Evolutionary conservation across 2,329 filamentous ascomycete species (phyloP).

Genomic region (Fusarium nelsonii): DNA sequence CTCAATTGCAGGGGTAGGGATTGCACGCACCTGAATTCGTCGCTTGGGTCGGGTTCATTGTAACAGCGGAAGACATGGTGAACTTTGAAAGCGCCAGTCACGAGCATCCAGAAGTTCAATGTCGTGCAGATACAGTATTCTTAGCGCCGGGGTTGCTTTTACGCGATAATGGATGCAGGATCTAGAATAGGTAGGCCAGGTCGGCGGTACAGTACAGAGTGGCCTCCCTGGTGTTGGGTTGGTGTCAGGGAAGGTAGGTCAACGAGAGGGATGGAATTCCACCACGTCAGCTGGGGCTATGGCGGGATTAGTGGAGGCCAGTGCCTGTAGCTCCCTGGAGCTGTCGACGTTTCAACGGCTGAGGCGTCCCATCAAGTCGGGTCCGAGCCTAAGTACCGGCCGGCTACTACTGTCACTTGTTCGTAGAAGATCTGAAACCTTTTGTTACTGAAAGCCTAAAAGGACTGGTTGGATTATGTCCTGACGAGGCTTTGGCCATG

Average conservation of each 20-base stretch:
- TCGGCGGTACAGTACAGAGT: conserved; percentile 12
- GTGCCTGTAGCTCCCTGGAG: conserved; percentile 32
- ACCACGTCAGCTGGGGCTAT: conserved; percentile 45
- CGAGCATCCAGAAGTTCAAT: conserved; percentile 43
- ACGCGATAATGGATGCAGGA: conserved; percentile 31
- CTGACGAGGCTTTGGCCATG: not conserved
- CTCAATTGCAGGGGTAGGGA: conserved; percentile 45
- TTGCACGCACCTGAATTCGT: conserved; percentile 53
- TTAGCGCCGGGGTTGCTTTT: conserved; percentile 28
- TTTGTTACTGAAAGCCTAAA: not conserved
- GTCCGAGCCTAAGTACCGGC: conserved; percentile 22
- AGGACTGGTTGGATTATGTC: not conserved
- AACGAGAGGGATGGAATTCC: conserved; percentile 23
- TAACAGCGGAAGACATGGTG: conserved; percentile 58
- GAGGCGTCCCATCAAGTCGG: conserved; percentile 18
- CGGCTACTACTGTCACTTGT: conserved; percentile 15
- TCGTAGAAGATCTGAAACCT: not conserved
- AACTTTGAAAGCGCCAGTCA: conserved; percentile 36
- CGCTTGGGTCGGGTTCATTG: conserved; percentile 53
- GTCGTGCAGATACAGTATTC: conserved; percentile 31
- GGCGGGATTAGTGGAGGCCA: conserved; percentile 45
- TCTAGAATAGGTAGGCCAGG: conserved; percentile 13
- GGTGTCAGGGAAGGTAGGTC: conserved; percentile 9
- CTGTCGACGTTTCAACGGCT: conserved; percentile 34
- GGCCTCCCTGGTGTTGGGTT: conserved; percentile 39